Percentiles rank a stretch among this genome's conserved stretches.
Conservation (phyloP, 345 rosid genomes). For the Eucalyptus urophylla region DNA sequence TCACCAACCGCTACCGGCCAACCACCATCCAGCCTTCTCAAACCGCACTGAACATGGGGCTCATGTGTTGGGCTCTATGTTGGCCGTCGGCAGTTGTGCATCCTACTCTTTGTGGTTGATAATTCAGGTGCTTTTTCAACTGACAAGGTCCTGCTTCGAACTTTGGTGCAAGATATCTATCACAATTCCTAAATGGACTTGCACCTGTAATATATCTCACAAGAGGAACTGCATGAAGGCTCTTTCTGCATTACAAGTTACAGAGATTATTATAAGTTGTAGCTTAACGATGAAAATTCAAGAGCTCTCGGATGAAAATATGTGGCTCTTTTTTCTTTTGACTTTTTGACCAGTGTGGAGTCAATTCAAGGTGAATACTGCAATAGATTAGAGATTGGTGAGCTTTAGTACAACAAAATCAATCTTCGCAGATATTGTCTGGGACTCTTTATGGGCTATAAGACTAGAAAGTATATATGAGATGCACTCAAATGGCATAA, state of each 20-base stretch:
- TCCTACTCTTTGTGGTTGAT: constrained; percentile 23
- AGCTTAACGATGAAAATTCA: background rate
- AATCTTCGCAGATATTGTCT: background rate
- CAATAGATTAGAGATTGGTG: background rate
- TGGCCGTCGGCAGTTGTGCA: constrained; percentile 14
- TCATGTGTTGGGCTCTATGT: constrained; percentile 4
- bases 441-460: background rate
- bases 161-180: background rate
- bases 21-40: background rate
- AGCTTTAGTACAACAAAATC: background rate
- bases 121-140: constrained; percentile 14
- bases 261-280: background rate
- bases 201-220: background rate
- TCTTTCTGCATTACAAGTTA: background rate
- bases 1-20: background rate
- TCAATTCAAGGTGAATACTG: background rate
- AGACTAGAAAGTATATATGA: background rate
- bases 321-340: background rate
- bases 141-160: background rate
- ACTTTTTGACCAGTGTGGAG: background rate
- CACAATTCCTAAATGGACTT: background rate
- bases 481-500: background rate
- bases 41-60: background rate
- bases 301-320: background rate
- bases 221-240: background rate